Percentiles rank a stretch among this genome's conserved stretches.
Conservation (phyloP, 148 eudicot species). For the Cornus controversa region DNA sequence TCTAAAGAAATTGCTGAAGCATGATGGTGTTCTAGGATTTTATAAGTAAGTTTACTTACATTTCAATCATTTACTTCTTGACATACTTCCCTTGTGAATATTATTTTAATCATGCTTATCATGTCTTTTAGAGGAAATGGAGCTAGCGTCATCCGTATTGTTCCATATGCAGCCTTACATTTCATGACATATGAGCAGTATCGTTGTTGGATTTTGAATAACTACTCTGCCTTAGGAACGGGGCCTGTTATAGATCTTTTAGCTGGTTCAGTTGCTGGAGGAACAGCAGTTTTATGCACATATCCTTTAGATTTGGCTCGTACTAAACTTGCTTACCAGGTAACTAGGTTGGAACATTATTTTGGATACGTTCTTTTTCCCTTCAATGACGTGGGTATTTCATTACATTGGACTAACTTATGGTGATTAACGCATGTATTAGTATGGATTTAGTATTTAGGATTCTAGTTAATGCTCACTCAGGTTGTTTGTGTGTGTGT, state of each 20-base stretch:
- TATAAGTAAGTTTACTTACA: slow-evolving; percentile 62
- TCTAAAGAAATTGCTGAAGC: slow-evolving; percentile 66
- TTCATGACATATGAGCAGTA: slow-evolving; percentile 95
- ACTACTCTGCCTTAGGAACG: slow-evolving; percentile 76
- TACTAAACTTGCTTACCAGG: slow-evolving; percentile 97
- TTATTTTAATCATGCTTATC: not conserved
- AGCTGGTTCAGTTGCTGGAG: slow-evolving; percentile 96
- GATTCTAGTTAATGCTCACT: not conserved
- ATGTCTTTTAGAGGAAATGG: slow-evolving; percentile 78
- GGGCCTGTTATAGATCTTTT: slow-evolving; percentile 88
- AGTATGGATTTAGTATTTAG: not conserved
- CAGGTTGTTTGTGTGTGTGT: no score
- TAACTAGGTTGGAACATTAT: slow-evolving; percentile 15
- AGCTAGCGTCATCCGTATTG: slow-evolving; percentile 86
- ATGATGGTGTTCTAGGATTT: slow-evolving; percentile 80
- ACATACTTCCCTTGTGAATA: not conserved
- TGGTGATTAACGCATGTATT: not conserved
- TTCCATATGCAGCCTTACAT: slow-evolving; percentile 96
- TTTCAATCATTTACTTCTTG: not conserved
- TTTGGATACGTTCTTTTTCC: not conserved
- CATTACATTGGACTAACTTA: not conserved
- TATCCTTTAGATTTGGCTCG: slow-evolving; percentile 97
- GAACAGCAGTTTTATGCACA: slow-evolving; percentile 93
- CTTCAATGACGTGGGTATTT: not conserved
- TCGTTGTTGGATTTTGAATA: slow-evolving; percentile 64